Evolutionary conservation across 352 stramenopile species (phyloP).

Genomic region (Bremia lactucae): DNA sequence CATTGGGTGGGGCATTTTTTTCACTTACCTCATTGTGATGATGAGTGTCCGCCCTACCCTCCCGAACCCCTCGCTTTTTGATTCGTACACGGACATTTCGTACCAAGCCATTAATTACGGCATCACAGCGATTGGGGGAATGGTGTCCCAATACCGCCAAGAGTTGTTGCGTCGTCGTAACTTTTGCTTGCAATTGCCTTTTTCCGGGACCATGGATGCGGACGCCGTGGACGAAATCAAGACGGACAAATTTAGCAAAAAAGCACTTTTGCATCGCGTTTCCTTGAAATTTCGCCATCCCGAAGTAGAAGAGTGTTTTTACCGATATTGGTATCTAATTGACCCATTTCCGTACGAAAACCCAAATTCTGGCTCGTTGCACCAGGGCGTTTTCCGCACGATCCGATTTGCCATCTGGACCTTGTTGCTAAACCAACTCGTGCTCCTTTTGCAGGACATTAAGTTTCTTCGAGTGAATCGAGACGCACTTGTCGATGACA

Average conservation of each 20-base stretch:
- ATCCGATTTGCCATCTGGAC: slow-evolving; percentile 71
- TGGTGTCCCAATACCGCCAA: slow-evolving; percentile 79
- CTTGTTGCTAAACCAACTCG: slow-evolving; percentile 56
- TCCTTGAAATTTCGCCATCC: slow-evolving; percentile 64
- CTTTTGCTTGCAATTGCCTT: slow-evolving; percentile 66
- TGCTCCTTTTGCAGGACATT: slow-evolving; percentile 65
- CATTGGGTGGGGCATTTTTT: slow-evolving; percentile 65
- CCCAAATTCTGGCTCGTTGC: slow-evolving; percentile 62
- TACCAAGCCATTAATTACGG: slow-evolving; percentile 81
- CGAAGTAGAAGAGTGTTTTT: slow-evolving; percentile 72
- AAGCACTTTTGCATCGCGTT: slow-evolving; percentile 48
- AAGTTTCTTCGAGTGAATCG: slow-evolving; percentile 66
- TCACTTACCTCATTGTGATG: slow-evolving; percentile 57
- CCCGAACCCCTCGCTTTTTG: slow-evolving; percentile 29
- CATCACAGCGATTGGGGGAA: slow-evolving; percentile 65
- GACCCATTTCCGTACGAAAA: slow-evolving; percentile 79
- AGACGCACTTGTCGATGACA: slow-evolving; percentile 34
- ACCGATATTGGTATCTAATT: slow-evolving; percentile 80
- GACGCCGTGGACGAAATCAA: slow-evolving; percentile 49
- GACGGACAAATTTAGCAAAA: slow-evolving; percentile 65
- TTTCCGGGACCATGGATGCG: slow-evolving; percentile 58
- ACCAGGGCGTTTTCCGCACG: slow-evolving; percentile 57
- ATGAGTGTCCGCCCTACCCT: slow-evolving; percentile 30
- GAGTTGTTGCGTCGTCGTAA: slow-evolving; percentile 65
- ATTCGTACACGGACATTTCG: slow-evolving; percentile 63